Percentiles rank a stretch among this genome's conserved stretches.
phyloP scores from a whole-genome alignment of 1,139 yeast genomes.

The Blastobotrys proliferans region DNA sequence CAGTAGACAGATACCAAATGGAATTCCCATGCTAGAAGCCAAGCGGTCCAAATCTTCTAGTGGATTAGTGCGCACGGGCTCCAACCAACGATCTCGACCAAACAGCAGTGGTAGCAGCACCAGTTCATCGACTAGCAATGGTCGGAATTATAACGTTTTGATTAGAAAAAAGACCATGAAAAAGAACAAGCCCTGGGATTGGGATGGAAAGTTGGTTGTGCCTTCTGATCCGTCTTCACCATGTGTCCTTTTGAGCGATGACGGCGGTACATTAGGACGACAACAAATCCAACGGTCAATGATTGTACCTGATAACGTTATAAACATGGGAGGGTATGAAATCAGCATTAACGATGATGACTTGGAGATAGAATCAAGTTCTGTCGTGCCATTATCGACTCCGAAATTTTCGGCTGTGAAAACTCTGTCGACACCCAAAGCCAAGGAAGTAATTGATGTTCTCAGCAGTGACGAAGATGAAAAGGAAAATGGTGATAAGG shows the following conservation, averaged over 20 bases:
- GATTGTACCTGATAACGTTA: constrained; percentile 6
- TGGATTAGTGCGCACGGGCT: too few species aligned
- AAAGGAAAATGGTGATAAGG: not conserved
- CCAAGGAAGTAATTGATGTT: not conserved
- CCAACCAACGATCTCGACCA: too few species aligned
- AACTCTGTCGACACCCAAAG: not conserved
- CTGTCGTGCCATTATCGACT: not conserved
- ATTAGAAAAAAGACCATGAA: constrained; percentile 33
- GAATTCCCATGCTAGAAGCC: constrained; percentile 7
- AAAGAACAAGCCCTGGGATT: constrained; percentile 93
- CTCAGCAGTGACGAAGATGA: constrained; percentile 4
- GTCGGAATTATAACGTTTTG: constrained; percentile 4
- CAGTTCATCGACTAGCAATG: not conserved
- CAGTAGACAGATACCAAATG: constrained; percentile 3
- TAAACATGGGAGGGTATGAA: constrained; percentile 7
- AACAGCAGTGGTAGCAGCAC: not conserved
- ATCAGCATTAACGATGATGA: constrained; percentile 11
- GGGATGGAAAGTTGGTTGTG: constrained; percentile 64
- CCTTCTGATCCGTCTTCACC: constrained; percentile 19
- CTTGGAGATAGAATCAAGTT: not conserved
- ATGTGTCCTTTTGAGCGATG: constrained; percentile 21
- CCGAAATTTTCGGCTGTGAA: not conserved
- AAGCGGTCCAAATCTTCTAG: not conserved
- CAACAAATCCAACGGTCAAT: constrained; percentile 2
- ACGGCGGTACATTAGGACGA: constrained; percentile 20